Percentiles rank a stretch among this genome's conserved stretches.
These are phyloP conservation scores for Penicillium argentinense DNA, from an alignment of 495 filamentous ascomycete genomes.

Conservation along the genomic window DNA sequence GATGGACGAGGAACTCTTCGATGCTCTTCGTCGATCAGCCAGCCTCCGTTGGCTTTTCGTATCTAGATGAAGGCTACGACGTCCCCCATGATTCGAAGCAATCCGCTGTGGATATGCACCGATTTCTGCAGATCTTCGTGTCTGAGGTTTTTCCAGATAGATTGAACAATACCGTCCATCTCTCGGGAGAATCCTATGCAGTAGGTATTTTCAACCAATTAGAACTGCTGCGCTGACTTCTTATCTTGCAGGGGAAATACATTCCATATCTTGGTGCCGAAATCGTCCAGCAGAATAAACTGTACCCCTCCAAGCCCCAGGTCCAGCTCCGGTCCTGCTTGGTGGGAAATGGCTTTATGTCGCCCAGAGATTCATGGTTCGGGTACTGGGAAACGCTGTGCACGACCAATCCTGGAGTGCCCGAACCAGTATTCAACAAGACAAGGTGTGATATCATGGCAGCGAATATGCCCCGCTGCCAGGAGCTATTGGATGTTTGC, in stretches of 20 bases:
- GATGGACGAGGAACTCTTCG: constrained; percentile 46
- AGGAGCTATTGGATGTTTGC: constrained; percentile 34
- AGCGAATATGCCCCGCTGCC: constrained; percentile 41
- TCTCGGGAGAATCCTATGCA: constrained; percentile 37
- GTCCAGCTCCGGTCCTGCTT: constrained; percentile 36
- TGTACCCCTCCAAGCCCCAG: constrained; percentile 28
- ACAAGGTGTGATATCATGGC: constrained; percentile 47
- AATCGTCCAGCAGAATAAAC: constrained; percentile 35
- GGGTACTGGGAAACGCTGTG: constrained; percentile 49
- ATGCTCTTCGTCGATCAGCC: constrained; percentile 51
- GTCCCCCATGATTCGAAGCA: constrained; percentile 26
- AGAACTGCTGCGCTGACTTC: not conserved
- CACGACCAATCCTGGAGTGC: constrained; percentile 41
- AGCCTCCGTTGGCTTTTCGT: constrained; percentile 44
- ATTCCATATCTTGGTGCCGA: constrained; percentile 35
- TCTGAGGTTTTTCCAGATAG: constrained; percentile 40
- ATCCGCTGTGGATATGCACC: constrained; percentile 38
- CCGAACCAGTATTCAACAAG: constrained; percentile 39
- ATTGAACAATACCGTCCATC: constrained; percentile 26
- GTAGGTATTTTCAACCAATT: constrained; percentile 16
- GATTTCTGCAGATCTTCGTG: constrained; percentile 42
- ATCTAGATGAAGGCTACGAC: constrained; percentile 32
- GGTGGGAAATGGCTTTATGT: constrained; percentile 42
- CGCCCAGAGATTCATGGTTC: constrained; percentile 30
- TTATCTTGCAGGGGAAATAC: constrained; percentile 32